A percentile compares a stretch with the other conserved stretches of the same genome.
Evolutionary conservation across 2,329 filamentous ascomycete genomes (phyloP).

Genomic region (Phaeophleospora eucalypticola): DNA sequence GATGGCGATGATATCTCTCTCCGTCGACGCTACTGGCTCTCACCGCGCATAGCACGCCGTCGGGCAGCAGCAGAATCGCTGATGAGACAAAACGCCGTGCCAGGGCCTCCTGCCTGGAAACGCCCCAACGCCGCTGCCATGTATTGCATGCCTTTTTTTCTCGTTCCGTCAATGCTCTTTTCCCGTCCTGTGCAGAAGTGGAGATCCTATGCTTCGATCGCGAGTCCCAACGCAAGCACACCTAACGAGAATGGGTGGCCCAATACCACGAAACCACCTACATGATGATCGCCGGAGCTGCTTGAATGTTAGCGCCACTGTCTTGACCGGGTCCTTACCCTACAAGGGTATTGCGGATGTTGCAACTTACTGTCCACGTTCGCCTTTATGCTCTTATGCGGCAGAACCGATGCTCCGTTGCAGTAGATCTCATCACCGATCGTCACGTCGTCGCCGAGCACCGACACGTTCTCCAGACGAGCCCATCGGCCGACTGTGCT

Average conservation of each 20-base stretch:
- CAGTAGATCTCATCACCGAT: conserved; percentile 98
- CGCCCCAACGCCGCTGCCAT: background rate
- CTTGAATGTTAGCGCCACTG: conserved; percentile 7
- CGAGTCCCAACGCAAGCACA: background rate
- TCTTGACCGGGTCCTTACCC: background rate
- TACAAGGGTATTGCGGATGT: too few species aligned
- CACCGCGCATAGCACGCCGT: background rate
- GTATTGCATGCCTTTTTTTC: background rate
- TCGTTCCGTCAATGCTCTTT: background rate
- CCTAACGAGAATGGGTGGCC: background rate
- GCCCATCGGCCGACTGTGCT: conserved; percentile 94
- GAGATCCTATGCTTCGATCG: conserved; percentile 7
- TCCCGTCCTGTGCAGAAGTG: conserved; percentile 5
- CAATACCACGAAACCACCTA: conserved; percentile 6
- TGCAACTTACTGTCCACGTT: conserved; percentile 78
- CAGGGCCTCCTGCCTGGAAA: background rate
- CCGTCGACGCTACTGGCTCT: background rate
- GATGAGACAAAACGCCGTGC: background rate
- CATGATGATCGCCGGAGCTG: conserved; percentile 26
- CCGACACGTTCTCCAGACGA: conserved; percentile 94
- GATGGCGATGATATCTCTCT: too few species aligned
- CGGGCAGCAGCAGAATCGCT: background rate
- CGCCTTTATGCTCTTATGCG: conserved; percentile 98
- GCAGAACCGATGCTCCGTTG: conserved; percentile 82
- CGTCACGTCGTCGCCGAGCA: conserved; percentile 93